Evolutionary conservation across 345 rosid species (phyloP).

Genomic region (Microcos paniculata): DNA sequence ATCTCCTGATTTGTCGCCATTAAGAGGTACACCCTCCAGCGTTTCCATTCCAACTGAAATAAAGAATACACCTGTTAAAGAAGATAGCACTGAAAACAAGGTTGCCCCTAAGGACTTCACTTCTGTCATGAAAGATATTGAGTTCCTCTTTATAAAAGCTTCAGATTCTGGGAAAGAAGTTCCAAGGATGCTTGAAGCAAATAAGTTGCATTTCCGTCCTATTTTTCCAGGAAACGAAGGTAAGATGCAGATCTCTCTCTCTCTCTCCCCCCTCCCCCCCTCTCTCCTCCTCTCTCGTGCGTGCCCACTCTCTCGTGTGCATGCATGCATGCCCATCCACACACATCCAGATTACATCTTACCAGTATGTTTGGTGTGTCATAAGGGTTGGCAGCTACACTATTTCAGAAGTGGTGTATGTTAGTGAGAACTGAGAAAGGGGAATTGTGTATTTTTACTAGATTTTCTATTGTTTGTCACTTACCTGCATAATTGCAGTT

Average conservation of each 20-base stretch:
- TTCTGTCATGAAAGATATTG: slow-evolving; percentile 83
- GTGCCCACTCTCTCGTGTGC: background rate
- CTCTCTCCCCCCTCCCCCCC: background rate
- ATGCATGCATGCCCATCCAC: background rate
- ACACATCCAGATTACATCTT: background rate
- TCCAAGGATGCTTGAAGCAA: slow-evolving; percentile 98
- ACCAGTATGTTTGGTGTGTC: background rate
- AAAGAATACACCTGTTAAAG: slow-evolving; percentile 49
- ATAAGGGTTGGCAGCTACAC: background rate
- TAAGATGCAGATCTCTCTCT: slow-evolving; percentile 30
- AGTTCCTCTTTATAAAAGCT: slow-evolving; percentile 72
- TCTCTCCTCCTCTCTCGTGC: no score
- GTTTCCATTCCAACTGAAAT: slow-evolving; percentile 29
- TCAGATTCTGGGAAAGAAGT: slow-evolving; percentile 93
- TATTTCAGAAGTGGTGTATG: background rate
- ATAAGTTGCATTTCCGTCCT: slow-evolving; percentile 84
- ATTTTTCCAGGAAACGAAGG: slow-evolving; percentile 56
- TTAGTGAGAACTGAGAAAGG: background rate
- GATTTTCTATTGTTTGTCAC: background rate
- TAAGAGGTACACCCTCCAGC: slow-evolving; percentile 42
- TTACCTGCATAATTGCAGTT: background rate
- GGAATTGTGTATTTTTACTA: background rate
- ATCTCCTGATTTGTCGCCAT: slow-evolving; percentile 75
- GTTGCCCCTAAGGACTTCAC: slow-evolving; percentile 72
- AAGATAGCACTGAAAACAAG: slow-evolving; percentile 49